phyloP scores from a whole-genome alignment of 805 yeast genomes.

The Diddensiella transvaalensis region DNA sequence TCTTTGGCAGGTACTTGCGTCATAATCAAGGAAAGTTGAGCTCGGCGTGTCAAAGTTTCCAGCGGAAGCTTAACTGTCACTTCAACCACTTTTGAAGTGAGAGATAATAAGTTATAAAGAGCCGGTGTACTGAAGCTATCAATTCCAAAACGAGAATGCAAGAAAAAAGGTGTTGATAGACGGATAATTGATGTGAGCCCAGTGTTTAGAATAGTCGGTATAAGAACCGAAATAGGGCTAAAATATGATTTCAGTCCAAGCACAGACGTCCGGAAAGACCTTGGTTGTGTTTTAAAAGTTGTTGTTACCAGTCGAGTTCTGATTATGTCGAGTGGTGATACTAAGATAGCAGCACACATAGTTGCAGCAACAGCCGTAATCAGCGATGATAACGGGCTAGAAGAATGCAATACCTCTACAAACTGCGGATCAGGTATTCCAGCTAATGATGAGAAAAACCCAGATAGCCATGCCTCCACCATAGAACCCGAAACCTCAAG shows the following conservation, averaged over 20 bases:
- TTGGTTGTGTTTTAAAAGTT: slow-evolving; percentile 44
- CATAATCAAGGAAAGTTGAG: slow-evolving; percentile 64
- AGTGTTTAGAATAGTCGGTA: slow-evolving; percentile 68
- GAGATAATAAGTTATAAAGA: slow-evolving; percentile 53
- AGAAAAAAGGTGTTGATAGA: slow-evolving; percentile 60
- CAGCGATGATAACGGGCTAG: slow-evolving; percentile 69
- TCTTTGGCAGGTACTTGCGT: slow-evolving; percentile 18
- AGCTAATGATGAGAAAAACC: slow-evolving; percentile 74
- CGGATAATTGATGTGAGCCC: slow-evolving; percentile 57
- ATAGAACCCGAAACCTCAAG: slow-evolving; percentile 71
- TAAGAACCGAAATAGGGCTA: slow-evolving; percentile 57
- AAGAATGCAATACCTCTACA: slow-evolving; percentile 75
- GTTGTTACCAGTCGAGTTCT: slow-evolving; percentile 75
- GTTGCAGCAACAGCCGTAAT: slow-evolving; percentile 67
- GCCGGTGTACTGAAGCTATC: slow-evolving; percentile 64
- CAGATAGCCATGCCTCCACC: slow-evolving; percentile 88
- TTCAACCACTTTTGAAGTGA: slow-evolving; percentile 62
- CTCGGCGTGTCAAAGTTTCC: slow-evolving; percentile 80
- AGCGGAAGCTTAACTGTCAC: slow-evolving; percentile 77
- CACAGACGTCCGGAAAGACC: slow-evolving; percentile 73
- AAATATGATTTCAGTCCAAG: slow-evolving; percentile 46
- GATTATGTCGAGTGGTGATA: slow-evolving; percentile 79
- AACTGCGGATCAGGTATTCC: slow-evolving; percentile 87
- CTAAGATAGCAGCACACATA: slow-evolving; percentile 62
- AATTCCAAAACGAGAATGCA: slow-evolving; percentile 58